A percentile compares a stretch with the other conserved stretches of the same genome.
Conservation (phyloP, 2,329 filamentous ascomycete genomes). For the Aureobasidium sp. region DNA sequence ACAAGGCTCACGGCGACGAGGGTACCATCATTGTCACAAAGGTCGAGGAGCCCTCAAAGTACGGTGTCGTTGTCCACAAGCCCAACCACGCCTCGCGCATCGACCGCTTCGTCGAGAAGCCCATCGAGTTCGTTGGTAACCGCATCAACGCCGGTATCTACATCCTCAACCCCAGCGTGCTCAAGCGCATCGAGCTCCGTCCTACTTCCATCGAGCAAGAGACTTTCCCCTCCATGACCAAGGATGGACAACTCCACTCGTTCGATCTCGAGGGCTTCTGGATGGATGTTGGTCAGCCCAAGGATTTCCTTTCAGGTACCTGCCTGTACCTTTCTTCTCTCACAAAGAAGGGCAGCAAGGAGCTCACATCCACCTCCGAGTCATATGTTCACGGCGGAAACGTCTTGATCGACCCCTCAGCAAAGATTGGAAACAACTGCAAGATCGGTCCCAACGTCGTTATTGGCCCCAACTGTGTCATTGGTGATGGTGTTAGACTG, state of each 20-base stretch:
- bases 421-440: slow-evolving; percentile 98
- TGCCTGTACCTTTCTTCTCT: slow-evolving; percentile 93
- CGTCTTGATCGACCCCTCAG: slow-evolving; percentile 85
- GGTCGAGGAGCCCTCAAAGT: slow-evolving; percentile 98
- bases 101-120: slow-evolving; percentile 99
- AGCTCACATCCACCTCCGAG: slow-evolving; percentile 64
- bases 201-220: slow-evolving; percentile 98
- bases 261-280: slow-evolving; percentile 97
- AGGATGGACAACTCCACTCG: slow-evolving; percentile 83
- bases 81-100: slow-evolving; percentile 83
- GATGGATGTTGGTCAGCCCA: slow-evolving; percentile 99
- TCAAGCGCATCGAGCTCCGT: slow-evolving; percentile 86
- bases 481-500: slow-evolving; percentile 88
- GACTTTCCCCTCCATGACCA: slow-evolving; percentile 90
- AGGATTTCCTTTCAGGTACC: slow-evolving; percentile 94
- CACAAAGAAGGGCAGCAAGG: slow-evolving; percentile 80
- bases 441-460: slow-evolving; percentile 96
- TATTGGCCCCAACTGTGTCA: slow-evolving; percentile 83
- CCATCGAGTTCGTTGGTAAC: slow-evolving; percentile 96
- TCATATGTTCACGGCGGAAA: slow-evolving; percentile 87
- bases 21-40: slow-evolving; percentile 98
- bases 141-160: slow-evolving; percentile 98
- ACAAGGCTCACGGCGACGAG: slow-evolving; percentile 87
- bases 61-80: slow-evolving; percentile 97
- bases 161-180: slow-evolving; percentile 87